These are phyloP conservation scores for Paecilomyces niveus DNA, from an alignment of 2,329 filamentous ascomycete species.

Conservation along the genomic window DNA sequence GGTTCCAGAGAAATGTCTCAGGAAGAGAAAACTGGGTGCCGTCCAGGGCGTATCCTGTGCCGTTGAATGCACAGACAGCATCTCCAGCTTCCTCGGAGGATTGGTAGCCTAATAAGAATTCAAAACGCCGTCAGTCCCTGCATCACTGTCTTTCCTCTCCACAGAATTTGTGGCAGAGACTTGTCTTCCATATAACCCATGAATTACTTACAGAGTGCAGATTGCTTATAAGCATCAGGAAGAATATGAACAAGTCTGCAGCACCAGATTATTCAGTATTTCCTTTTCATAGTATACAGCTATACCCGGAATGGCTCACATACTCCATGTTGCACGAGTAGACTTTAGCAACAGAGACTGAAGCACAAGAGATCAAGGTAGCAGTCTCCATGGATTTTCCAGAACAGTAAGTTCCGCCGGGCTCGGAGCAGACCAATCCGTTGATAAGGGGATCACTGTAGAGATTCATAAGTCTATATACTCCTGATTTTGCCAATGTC, in stretches of 20 bases:
- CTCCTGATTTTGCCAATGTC: not conserved
- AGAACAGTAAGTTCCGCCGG: constrained; percentile 12
- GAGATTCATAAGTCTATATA: not conserved
- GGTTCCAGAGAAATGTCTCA: constrained; percentile 5
- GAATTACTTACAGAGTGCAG: constrained; percentile 11
- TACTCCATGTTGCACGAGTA: constrained; percentile 14
- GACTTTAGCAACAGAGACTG: constrained; percentile 5
- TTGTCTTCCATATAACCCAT: not conserved
- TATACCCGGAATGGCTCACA: not conserved
- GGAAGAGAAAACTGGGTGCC: constrained; percentile 4
- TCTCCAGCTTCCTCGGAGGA: constrained; percentile 7
- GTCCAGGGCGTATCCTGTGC: constrained; percentile 13
- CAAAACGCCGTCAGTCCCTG: not conserved
- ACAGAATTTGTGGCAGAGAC: not conserved
- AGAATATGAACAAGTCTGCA: constrained; percentile 10
- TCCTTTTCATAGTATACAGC: not conserved
- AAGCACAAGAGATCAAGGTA: constrained; percentile 11
- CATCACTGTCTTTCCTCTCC: not conserved
- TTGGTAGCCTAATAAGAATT: constrained; percentile 9
- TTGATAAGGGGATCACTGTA: constrained; percentile 11
- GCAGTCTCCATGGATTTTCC: constrained; percentile 10
- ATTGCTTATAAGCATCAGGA: constrained; percentile 6
- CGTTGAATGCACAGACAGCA: constrained; percentile 20
- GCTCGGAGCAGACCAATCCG: constrained; percentile 12
- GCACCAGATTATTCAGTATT: not conserved